These are phyloP conservation scores for Castanea sativa DNA, from an alignment of 306 rosid species.

Conservation along the genomic window DNA sequence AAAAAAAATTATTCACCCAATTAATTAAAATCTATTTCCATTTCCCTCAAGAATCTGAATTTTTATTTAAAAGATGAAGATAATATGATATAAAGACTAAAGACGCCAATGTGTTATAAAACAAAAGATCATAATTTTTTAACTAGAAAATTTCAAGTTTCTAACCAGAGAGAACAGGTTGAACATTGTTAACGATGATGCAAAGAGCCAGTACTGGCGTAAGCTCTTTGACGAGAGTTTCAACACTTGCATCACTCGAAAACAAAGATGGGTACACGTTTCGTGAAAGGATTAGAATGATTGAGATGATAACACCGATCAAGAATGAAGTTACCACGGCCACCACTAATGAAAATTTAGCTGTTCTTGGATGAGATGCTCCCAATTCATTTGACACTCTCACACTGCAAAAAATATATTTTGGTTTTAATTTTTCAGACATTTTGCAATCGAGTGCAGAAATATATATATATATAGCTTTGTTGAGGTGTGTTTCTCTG, in stretches of 20 bases:
- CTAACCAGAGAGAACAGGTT: constrained; percentile 77
- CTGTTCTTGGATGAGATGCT: constrained; percentile 80
- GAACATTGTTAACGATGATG: constrained; percentile 71
- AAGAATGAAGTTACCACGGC: constrained; percentile 49
- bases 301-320: constrained; percentile 33
- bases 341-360: constrained; percentile 65
- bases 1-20: not conserved
- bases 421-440: not conserved
- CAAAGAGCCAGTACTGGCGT: constrained; percentile 69
- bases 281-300: constrained; percentile 38
- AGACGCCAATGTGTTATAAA: not conserved
- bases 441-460: not conserved
- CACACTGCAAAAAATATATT: constrained; percentile 46
- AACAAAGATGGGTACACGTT: constrained; percentile 52
- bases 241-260: constrained; percentile 46
- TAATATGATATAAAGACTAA: too few species aligned
- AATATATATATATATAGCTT: not conserved
- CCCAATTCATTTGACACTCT: constrained; percentile 93
- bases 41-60: not conserved
- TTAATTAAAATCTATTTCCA: not conserved
- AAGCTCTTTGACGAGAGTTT: constrained; percentile 42
- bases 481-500: not conserved
- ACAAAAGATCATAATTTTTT: too few species aligned
- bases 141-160: not conserved
- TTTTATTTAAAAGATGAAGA: not conserved